These are phyloP conservation scores for Kurtzmaniella cleridarum DNA, from an alignment of 805 yeast species.

Conservation along the genomic window DNA sequence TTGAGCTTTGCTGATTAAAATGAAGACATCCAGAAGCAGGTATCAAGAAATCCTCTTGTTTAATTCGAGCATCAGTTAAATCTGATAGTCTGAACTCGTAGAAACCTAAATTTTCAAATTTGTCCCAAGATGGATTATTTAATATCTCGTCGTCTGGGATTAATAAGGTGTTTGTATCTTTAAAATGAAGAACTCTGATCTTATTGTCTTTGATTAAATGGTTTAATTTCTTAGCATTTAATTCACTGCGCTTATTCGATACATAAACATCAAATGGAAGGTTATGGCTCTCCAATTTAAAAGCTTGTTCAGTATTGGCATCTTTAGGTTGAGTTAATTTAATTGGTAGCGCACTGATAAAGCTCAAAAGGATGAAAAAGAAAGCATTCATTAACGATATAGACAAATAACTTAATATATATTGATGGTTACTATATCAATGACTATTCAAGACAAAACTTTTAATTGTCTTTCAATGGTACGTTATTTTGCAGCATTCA, in stretches of 20 bases:
- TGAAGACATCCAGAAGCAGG: conserved; percentile 11
- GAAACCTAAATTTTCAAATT: conserved; percentile 1
- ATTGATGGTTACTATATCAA: too few species aligned
- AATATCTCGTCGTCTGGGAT: conserved; percentile 10
- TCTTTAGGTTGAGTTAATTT: too few species aligned
- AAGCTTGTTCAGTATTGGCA: too few species aligned
- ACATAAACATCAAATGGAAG: conserved; percentile 1
- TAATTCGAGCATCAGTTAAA: not conserved
- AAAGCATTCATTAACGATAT: too few species aligned
- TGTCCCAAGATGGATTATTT: not conserved
- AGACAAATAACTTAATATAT: too few species aligned
- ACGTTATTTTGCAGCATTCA: too few species aligned
- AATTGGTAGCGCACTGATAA: too few species aligned
- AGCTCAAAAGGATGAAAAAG: too few species aligned
- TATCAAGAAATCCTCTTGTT: not conserved
- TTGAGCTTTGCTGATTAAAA: not conserved
- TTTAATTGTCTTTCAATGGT: too few species aligned
- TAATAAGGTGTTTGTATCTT: conserved; percentile 13
- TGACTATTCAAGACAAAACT: too few species aligned
- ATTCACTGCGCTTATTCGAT: conserved; percentile 7
- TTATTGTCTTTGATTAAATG: conserved; percentile 9
- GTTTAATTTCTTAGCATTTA: conserved; percentile 7
- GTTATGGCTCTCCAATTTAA: too few species aligned
- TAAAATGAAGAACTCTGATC: conserved; percentile 10
- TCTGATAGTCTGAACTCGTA: conserved; percentile 1